Evolutionary conservation across 352 stramenopile genomes (phyloP).

Genomic region (Pythium diclinum): DNA sequence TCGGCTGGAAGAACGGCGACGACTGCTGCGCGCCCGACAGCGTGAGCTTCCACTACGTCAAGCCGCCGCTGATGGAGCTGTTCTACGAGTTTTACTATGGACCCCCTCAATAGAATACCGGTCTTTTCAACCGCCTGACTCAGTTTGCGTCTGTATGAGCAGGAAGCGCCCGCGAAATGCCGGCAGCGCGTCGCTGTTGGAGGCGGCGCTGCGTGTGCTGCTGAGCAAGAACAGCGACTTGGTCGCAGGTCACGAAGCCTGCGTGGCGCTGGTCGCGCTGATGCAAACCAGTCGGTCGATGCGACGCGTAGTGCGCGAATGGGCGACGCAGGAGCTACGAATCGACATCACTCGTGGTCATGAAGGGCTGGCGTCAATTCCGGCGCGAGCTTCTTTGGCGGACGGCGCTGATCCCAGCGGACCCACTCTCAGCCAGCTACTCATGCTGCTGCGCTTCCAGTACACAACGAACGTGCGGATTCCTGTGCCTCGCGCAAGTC

Average conservation of each 20-base stretch:
- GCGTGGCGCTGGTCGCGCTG: constrained; percentile 3
- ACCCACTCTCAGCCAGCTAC: neutral
- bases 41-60: constrained; percentile 86
- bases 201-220: constrained; percentile 11
- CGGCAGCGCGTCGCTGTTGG: neutral
- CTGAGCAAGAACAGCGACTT: constrained; percentile 16
- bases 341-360: constrained; percentile 20
- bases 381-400: neutral
- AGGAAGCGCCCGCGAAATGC: neutral
- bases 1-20: constrained; percentile 78
- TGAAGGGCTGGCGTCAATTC: constrained; percentile 1
- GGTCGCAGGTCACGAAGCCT: constrained; percentile 5
- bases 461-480: constrained; percentile 34
- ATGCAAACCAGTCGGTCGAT: constrained; percentile 2
- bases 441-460: constrained; percentile 28
- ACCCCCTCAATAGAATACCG: constrained; percentile 20
- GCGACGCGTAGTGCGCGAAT: neutral
- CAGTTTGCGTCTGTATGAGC: neutral
- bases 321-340: constrained; percentile 4
- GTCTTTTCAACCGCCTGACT: neutral
- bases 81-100: constrained; percentile 86
- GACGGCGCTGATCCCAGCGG: neutral
- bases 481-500: constrained; percentile 19
- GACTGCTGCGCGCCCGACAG: constrained; percentile 74
- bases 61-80: constrained; percentile 78